A percentile compares a stretch with the other conserved stretches of the same genome.
These are phyloP conservation scores for Alnus glutinosa DNA, from an alignment of 306 rosid species.

Conservation along the genomic window DNA sequence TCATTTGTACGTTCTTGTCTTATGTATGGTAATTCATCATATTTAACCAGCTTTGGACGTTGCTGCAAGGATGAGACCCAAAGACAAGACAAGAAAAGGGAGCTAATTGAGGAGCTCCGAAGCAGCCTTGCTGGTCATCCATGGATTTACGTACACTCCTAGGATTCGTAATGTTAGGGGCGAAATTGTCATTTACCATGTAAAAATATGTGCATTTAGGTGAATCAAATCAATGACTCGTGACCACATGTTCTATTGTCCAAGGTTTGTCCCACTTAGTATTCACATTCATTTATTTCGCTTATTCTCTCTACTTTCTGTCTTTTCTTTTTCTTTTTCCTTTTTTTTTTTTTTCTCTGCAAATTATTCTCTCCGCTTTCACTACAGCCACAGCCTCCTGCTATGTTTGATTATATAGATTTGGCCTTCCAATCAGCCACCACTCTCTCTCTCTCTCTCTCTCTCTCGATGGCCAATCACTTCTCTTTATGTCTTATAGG, in stretches of 20 bases:
- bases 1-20: neutral
- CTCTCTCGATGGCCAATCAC: conserved; percentile 48
- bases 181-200: conserved; percentile 32
- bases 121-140: no score
- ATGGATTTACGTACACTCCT: no score
- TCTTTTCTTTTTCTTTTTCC: no score
- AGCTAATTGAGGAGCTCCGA: no score
- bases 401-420: conserved; percentile 12
- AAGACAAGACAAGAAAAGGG: neutral
- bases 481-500: conserved; percentile 37
- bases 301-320: conserved; percentile 10
- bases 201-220: conserved; percentile 31
- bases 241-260: conserved; percentile 47
- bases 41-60: neutral
- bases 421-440: conserved; percentile 16
- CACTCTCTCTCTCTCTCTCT: conserved; percentile 18
- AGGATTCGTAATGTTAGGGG: neutral
- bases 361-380: conserved; percentile 33
- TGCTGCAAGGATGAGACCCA: neutral
- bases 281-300: no score
- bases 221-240: conserved; percentile 32
- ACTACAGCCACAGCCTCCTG: conserved; percentile 30
- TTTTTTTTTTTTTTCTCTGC: no score
- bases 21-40: neutral
- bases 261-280: neutral